A percentile compares a stretch with the other conserved stretches of the same genome.
phyloP scores from a whole-genome alignment of 768 basidiomycete genomes.

The Coprinopsis marcescibilis region DNA sequence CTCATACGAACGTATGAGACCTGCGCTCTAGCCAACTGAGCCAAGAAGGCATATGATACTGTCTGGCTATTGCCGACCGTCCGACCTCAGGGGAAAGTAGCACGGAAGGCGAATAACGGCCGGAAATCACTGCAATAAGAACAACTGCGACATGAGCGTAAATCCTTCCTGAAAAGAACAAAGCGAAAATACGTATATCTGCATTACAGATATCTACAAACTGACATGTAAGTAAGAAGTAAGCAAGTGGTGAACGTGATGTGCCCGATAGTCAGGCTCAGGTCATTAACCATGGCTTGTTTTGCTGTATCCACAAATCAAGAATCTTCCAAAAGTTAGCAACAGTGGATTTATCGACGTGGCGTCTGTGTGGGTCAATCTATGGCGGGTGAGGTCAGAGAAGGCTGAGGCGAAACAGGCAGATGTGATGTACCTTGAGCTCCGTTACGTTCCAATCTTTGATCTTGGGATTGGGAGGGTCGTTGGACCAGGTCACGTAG shows the following conservation, averaged over 20 bases:
- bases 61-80: too few species aligned
- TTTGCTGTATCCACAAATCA: conserved; percentile 75
- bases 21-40: conserved; percentile 14
- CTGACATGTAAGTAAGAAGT: conserved; percentile 13
- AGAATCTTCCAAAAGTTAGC: conserved; percentile 94
- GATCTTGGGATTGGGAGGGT: conserved; percentile 81
- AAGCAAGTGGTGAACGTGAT: background rate
- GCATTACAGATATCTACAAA: conserved; percentile 8
- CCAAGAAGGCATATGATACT: conserved; percentile 10
- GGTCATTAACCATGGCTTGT: conserved; percentile 73
- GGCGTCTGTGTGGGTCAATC: conserved; percentile 88
- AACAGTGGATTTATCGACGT: conserved; percentile 91
- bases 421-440: conserved; percentile 57
- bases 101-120: too few species aligned
- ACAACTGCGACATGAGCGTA: too few species aligned
- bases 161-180: too few species aligned
- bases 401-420: background rate
- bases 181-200: too few species aligned
- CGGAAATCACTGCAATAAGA: too few species aligned
- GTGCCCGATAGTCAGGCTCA: too few species aligned
- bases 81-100: too few species aligned
- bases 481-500: conserved; percentile 92
- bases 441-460: conserved; percentile 98
- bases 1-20: conserved; percentile 9
- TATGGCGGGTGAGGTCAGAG: conserved; percentile 23